A percentile compares a stretch with the other conserved stretches of the same genome.
Evolutionary conservation across 2,329 filamentous ascomycete species (phyloP).

Genomic region (Cladobotryum mycophilum): DNA sequence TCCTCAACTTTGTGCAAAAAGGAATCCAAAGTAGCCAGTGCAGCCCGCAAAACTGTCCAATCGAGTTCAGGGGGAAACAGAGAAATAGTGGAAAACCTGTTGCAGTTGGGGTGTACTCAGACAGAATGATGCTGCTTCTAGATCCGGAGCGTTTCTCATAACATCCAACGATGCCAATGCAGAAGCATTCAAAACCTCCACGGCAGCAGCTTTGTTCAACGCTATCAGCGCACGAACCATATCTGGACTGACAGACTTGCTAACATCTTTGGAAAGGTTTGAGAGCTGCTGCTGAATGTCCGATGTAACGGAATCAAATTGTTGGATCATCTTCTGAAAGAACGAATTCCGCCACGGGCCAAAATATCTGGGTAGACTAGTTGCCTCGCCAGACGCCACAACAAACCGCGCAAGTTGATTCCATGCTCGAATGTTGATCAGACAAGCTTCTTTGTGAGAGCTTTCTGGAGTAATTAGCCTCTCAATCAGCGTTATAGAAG

Average conservation of each 20-base stretch:
- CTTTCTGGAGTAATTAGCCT: conserved; percentile 51
- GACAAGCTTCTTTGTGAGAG: conserved; percentile 60
- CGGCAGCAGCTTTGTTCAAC: conserved; percentile 46
- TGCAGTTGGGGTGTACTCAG: conserved; percentile 46
- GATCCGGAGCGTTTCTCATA: conserved; percentile 38
- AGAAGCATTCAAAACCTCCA: conserved; percentile 47
- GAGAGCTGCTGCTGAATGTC: conserved; percentile 51
- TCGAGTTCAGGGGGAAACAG: conserved; percentile 38
- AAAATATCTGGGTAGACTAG: conserved; percentile 43
- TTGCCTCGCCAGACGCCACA: conserved; percentile 40
- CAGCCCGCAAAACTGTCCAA: conserved; percentile 40
- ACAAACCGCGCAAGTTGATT: conserved; percentile 55
- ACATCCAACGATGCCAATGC: conserved; percentile 46
- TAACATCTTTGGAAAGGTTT: conserved; percentile 42
- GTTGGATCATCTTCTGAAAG: conserved; percentile 50
- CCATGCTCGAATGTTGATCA: conserved; percentile 60
- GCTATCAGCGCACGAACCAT: conserved; percentile 44
- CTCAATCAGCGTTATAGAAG: conserved; percentile 48
- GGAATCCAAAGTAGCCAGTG: conserved; percentile 41
- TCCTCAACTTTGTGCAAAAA: conserved; percentile 42
- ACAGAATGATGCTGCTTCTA: conserved; percentile 43
- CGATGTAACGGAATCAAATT: conserved; percentile 49
- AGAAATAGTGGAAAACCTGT: conserved; percentile 44
- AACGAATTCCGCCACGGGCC: conserved; percentile 48
- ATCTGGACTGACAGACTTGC: conserved; percentile 35